Evolutionary conservation across 192 early-diverging fungal species (phyloP).

Genomic region (Irineochytrium annulatum): DNA sequence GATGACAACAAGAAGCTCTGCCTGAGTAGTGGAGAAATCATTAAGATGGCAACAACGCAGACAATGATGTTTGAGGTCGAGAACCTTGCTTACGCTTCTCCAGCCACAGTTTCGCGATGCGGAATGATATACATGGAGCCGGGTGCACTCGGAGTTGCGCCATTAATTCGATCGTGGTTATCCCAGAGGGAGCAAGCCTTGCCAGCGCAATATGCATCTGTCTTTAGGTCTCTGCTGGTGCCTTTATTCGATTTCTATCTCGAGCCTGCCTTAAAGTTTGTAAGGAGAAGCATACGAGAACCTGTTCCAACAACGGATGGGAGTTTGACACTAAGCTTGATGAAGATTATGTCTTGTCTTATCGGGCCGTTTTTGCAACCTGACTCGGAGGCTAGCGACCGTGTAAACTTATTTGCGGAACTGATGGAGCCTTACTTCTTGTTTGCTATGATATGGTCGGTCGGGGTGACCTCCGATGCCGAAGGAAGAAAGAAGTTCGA

Average conservation of each 20-base stretch:
- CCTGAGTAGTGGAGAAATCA: slow-evolving; percentile 59
- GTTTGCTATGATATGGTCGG: slow-evolving; percentile 57
- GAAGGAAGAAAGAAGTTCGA: slow-evolving; percentile 57
- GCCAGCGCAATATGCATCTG: slow-evolving; percentile 15
- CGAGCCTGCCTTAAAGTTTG: slow-evolving; percentile 38
- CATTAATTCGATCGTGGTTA: slow-evolving; percentile 52
- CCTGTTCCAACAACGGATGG: slow-evolving; percentile 50
- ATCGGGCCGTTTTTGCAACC: slow-evolving; percentile 27
- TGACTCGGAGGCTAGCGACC: slow-evolving; percentile 22
- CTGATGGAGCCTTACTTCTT: slow-evolving; percentile 49
- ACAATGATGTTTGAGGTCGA: slow-evolving; percentile 66
- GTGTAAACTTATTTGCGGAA: slow-evolving; percentile 34
- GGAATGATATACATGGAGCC: slow-evolving; percentile 70
- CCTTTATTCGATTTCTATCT: slow-evolving; percentile 49
- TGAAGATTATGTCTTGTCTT: slow-evolving; percentile 47
- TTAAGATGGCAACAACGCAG: slow-evolving; percentile 57
- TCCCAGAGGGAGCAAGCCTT: slow-evolving; percentile 31
- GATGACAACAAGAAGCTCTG: slow-evolving; percentile 67
- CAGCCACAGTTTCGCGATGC: slow-evolving; percentile 59
- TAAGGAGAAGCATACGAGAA: slow-evolving; percentile 46
- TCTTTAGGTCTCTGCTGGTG: slow-evolving; percentile 31
- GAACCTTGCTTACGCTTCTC: slow-evolving; percentile 59
- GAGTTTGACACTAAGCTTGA: slow-evolving; percentile 48
- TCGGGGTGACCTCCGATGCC: slow-evolving; percentile 54
- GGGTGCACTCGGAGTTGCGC: slow-evolving; percentile 48